phyloP scores from a whole-genome alignment of 257 asterid genomes.

The Solanum chilense region DNA sequence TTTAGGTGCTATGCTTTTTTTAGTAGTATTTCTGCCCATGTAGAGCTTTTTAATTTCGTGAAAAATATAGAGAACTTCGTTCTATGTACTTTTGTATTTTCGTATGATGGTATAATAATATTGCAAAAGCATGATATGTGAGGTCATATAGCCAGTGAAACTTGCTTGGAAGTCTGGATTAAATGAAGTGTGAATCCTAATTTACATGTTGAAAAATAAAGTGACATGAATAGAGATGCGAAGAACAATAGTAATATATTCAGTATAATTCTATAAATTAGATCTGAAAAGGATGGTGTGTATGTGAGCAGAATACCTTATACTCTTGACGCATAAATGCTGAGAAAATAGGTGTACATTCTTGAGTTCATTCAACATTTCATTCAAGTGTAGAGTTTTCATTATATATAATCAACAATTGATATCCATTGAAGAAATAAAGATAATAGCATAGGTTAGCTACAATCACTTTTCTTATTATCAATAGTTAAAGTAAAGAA shows the following conservation, averaged over 20 bases:
- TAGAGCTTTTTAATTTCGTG: no score
- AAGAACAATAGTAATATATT: no score
- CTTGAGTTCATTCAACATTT: neutral
- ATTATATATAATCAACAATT: neutral
- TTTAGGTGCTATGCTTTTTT: neutral
- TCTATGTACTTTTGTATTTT: no score
- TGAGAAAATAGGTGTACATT: neutral
- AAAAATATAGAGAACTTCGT: no score
- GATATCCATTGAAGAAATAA: neutral
- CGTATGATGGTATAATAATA: no score
- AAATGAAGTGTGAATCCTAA: neutral
- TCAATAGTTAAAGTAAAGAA: neutral
- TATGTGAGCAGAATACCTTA: no score
- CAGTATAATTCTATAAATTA: no score
- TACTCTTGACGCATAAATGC: neutral
- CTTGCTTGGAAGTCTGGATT: neutral
- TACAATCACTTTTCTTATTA: no score
- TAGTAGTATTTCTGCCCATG: no score
- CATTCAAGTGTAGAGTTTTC: neutral
- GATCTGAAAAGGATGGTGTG: fast-evolving
- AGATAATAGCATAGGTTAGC: neutral
- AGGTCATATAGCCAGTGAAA: neutral
- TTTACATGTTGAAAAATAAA: no score
- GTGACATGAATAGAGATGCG: no score
- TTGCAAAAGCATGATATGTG: neutral